Conservation (phyloP, 2,329 filamentous ascomycete genomes). For the Graphiopsis chlorocephala region DNA sequence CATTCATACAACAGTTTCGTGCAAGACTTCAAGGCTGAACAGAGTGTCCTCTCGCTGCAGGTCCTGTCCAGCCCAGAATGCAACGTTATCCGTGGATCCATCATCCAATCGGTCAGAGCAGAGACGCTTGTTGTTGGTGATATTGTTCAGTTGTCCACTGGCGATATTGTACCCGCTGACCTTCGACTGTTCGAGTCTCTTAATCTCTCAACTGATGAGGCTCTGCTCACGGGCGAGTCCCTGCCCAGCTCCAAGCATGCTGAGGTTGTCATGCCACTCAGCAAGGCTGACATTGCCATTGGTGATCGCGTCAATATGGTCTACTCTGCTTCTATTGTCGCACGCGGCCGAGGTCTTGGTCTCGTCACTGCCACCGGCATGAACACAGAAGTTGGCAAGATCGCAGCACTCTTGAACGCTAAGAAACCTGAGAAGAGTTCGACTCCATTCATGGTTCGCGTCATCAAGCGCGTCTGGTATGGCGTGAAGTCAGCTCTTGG, state of each 20-base stretch:
- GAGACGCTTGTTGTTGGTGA: constrained; percentile 64
- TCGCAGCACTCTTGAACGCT: constrained; percentile 45
- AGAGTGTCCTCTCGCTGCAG: constrained; percentile 55
- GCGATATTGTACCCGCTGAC: constrained; percentile 68
- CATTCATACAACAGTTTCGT: constrained; percentile 42
- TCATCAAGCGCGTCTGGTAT: constrained; percentile 6
- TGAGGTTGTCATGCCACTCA: constrained; percentile 22
- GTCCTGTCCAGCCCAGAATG: constrained; percentile 54
- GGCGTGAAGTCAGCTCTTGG: constrained; percentile 11
- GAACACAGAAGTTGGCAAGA: constrained; percentile 64
- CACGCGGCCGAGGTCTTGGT: constrained; percentile 59
- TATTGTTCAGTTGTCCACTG: constrained; percentile 59
- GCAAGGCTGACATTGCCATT: constrained; percentile 41
- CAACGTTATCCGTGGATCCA: constrained; percentile 54
- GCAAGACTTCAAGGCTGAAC: constrained; percentile 57
- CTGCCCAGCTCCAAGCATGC: constrained; percentile 39
- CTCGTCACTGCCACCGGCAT: constrained; percentile 57
- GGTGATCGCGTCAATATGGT: constrained; percentile 62
- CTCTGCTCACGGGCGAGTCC: constrained; percentile 68
- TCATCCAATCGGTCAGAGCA: constrained; percentile 50
- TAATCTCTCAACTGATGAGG: constrained; percentile 73
- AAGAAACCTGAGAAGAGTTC: constrained; percentile 9
- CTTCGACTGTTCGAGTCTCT: constrained; percentile 58
- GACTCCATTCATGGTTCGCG: constrained; percentile 9
- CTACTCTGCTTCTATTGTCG: constrained; percentile 61